Conservation (phyloP, 352 stramenopile genomes). For the Peronospora farinosa region DNA sequence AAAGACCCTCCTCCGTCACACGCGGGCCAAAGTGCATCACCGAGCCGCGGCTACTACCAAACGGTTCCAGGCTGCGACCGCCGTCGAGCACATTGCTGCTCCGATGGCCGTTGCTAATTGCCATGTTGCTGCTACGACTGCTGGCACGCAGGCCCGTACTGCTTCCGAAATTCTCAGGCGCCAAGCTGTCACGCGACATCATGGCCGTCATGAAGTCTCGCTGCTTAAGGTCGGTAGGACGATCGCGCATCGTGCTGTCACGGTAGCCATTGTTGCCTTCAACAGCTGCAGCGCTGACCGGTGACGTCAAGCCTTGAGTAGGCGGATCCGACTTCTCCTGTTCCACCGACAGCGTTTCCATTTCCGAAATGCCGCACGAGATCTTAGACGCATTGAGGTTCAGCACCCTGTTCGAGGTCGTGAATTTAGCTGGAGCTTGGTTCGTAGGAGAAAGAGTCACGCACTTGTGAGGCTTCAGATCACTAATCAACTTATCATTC, state of each 20-base stretch:
- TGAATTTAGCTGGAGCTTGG: conserved; percentile 15
- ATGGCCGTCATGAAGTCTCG: conserved; percentile 41
- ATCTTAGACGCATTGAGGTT: conserved; percentile 27
- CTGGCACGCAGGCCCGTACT: conserved; percentile 12
- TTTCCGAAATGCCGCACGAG: conserved; percentile 32
- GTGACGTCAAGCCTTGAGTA: conserved; percentile 9
- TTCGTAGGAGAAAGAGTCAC: conserved; percentile 32
- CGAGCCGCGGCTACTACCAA: conserved; percentile 29
- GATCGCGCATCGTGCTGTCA: conserved; percentile 70
- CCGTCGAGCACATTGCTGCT: conserved; percentile 24
- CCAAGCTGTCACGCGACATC: conserved; percentile 52
- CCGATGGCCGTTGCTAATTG: conserved; percentile 5
- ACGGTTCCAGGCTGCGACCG: conserved; percentile 16
- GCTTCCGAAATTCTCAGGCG: conserved; percentile 27
- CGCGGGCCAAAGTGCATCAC: conserved; percentile 45
- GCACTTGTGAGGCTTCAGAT: conserved; percentile 27
- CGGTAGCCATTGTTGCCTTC: conserved; percentile 30
- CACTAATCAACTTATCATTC: conserved; percentile 12
- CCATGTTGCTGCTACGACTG: not conserved
- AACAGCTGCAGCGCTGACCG: conserved; percentile 4
- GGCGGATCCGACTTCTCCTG: conserved; percentile 16
- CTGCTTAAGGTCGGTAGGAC: conserved; percentile 53
- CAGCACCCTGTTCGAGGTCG: conserved; percentile 24
- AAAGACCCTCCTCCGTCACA: conserved; percentile 50
- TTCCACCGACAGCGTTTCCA: conserved; percentile 32